These are phyloP conservation scores for Wallacemonas sp. DNA, from an alignment of 208 protist genomes.

Conservation along the genomic window DNA sequence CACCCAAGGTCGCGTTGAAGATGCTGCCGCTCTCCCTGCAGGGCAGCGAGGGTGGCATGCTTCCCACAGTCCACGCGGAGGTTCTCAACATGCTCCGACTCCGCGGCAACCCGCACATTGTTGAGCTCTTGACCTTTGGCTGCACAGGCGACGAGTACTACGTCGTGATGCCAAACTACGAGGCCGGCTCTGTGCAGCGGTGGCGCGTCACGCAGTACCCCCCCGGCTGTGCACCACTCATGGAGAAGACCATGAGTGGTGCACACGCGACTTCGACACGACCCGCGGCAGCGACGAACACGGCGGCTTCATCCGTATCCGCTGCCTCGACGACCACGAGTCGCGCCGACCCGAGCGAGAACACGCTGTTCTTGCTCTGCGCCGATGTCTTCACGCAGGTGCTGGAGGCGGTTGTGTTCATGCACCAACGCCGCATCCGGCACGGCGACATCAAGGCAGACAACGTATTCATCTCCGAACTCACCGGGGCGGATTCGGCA, in stretches of 20 bases:
- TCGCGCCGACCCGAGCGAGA: neutral
- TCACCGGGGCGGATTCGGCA: neutral
- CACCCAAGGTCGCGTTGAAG: conserved; percentile 57
- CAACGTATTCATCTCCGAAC: conserved; percentile 72
- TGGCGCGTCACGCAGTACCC: conserved; percentile 66
- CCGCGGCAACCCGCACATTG: conserved; percentile 59
- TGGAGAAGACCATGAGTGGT: conserved; percentile 13
- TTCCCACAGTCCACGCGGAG: conserved; percentile 74
- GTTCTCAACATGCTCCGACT: conserved; percentile 65
- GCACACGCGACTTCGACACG: conserved; percentile 8
- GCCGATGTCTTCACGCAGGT: conserved; percentile 67
- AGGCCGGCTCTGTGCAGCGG: conserved; percentile 51
- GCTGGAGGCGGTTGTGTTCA: conserved; percentile 56
- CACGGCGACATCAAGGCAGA: conserved; percentile 82
- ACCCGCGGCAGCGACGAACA: neutral
- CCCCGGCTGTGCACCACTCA: conserved; percentile 50
- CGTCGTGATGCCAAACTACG: conserved; percentile 69
- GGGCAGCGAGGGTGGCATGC: conserved; percentile 43
- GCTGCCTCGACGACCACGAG: neutral
- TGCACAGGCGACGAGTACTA: conserved; percentile 69
- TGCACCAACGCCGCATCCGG: conserved; percentile 62
- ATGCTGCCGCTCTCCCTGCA: conserved; percentile 54
- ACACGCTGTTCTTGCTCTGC: conserved; percentile 42
- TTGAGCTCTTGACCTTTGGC: conserved; percentile 62
- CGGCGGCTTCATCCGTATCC: neutral